These are phyloP conservation scores for Lipomyces oligophaga DNA, from an alignment of 805 yeast genomes.

Conservation along the genomic window DNA sequence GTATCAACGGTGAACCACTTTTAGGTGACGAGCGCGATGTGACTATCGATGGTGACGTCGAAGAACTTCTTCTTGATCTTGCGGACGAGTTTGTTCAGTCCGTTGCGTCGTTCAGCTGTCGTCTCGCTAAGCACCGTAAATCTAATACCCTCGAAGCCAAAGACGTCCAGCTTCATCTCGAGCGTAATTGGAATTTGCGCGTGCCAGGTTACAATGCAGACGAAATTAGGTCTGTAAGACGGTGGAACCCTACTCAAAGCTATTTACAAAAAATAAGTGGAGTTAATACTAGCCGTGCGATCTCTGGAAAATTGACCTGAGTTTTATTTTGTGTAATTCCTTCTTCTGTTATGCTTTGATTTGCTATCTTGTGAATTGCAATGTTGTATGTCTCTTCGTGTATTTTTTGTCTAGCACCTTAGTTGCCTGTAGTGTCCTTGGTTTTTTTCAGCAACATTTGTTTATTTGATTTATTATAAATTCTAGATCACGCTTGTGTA, in stretches of 20 bases:
- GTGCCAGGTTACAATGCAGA: conserved; percentile 92
- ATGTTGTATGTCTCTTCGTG: too few species aligned
- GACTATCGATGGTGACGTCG: conserved; percentile 90
- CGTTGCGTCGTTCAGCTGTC: conserved; percentile 89
- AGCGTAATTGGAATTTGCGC: conserved; percentile 88
- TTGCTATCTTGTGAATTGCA: too few species aligned
- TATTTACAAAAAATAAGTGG: conserved; percentile 41
- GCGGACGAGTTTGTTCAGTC: conserved; percentile 94
- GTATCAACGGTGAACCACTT: conserved; percentile 19
- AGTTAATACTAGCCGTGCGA: conserved; percentile 26
- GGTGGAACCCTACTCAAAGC: conserved; percentile 40
- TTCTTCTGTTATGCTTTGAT: too few species aligned
- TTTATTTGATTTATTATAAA: too few species aligned
- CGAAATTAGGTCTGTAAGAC: conserved; percentile 61
- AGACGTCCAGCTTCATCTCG: conserved; percentile 88
- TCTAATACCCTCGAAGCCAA: conserved; percentile 80
- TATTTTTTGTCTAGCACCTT: too few species aligned
- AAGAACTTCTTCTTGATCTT: conserved; percentile 80
- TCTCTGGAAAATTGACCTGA: conserved; percentile 21
- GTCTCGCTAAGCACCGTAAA: conserved; percentile 90
- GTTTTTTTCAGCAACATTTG: too few species aligned
- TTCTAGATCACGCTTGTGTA: too few species aligned
- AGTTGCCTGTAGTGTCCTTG: background rate
- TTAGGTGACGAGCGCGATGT: conserved; percentile 80
- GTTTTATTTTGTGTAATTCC: too few species aligned